phyloP scores from a whole-genome alignment of 1,284 basidiomycete genomes.

The Rhizoctonia solani region DNA sequence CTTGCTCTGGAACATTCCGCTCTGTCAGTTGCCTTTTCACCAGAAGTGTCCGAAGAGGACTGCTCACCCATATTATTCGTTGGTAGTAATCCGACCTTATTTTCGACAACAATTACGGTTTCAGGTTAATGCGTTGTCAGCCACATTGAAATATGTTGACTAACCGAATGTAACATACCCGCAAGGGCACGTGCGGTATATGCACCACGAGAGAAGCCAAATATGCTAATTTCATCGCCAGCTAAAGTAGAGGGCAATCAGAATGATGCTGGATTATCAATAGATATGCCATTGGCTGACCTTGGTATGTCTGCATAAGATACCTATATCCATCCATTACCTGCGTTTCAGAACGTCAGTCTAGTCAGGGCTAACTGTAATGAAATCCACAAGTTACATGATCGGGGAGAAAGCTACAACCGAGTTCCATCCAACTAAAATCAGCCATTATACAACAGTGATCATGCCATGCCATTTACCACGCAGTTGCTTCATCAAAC shows the following conservation, averaged over 20 bases:
- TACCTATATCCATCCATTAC: slow-evolving; percentile 37
- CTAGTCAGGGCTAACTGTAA: too few relatives aligned
- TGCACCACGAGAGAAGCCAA: slow-evolving; percentile 37
- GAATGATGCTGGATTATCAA: neutral
- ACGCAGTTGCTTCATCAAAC: too few relatives aligned
- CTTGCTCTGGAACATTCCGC: slow-evolving; percentile 31
- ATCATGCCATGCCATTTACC: too few relatives aligned
- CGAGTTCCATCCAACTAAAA: too few relatives aligned
- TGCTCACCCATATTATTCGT: neutral
- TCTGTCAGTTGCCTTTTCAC: neutral
- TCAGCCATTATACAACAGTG: too few relatives aligned
- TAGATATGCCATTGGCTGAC: neutral
- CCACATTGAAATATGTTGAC: neutral
- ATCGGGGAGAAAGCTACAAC: too few relatives aligned
- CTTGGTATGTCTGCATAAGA: slow-evolving; percentile 34
- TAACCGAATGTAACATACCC: slow-evolving; percentile 29
- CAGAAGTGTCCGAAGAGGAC: neutral
- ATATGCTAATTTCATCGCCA: slow-evolving; percentile 34
- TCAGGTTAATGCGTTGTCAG: neutral
- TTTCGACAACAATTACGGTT: neutral
- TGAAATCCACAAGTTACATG: too few relatives aligned
- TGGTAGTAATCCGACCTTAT: neutral
- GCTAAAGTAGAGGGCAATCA: neutral
- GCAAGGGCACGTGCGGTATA: slow-evolving; percentile 36
- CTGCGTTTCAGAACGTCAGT: too few relatives aligned